Evolutionary conservation across 352 stramenopile species (phyloP).

Genomic region (Globisporangium emineosum): DNA sequence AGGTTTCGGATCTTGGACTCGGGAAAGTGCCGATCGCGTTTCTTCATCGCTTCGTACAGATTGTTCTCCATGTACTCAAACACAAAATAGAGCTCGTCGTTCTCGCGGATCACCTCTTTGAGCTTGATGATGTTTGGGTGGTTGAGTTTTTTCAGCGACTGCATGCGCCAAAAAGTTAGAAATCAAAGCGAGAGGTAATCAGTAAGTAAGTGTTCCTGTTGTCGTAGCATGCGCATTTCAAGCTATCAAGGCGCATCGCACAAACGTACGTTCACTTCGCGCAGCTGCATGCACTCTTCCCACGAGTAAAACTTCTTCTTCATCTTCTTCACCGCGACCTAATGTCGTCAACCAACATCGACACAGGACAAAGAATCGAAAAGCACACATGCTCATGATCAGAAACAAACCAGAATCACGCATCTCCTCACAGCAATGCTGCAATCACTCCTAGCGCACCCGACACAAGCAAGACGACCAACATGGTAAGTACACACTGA

Average conservation of each 20-base stretch:
- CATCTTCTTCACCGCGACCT: constrained; percentile 97
- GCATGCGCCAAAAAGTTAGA: constrained; percentile 6
- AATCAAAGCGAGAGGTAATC: not conserved
- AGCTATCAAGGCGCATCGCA: constrained; percentile 2
- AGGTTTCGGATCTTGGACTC: constrained; percentile 96
- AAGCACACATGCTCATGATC: not conserved
- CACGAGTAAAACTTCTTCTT: constrained; percentile 97
- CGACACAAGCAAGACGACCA: too few relatives aligned
- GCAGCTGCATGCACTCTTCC: constrained; percentile 96
- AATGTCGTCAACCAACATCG: not conserved
- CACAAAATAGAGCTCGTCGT: constrained; percentile 97
- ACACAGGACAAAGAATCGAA: not conserved
- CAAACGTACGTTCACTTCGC: constrained; percentile 93
- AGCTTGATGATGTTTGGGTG: constrained; percentile 98
- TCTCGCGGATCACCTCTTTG: constrained; percentile 98
- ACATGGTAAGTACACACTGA: not conserved
- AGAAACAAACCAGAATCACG: not conserved
- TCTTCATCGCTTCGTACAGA: constrained; percentile 97
- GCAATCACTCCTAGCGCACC: not conserved
- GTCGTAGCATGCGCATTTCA: not conserved
- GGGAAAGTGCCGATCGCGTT: constrained; percentile 84
- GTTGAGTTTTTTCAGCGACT: constrained; percentile 93
- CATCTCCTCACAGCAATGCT: not conserved
- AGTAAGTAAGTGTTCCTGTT: not conserved
- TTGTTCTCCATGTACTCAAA: constrained; percentile 99